These are phyloP conservation scores for Cyphellophora attinorum DNA, from an alignment of 2,329 filamentous ascomycete species.

Conservation along the genomic window DNA sequence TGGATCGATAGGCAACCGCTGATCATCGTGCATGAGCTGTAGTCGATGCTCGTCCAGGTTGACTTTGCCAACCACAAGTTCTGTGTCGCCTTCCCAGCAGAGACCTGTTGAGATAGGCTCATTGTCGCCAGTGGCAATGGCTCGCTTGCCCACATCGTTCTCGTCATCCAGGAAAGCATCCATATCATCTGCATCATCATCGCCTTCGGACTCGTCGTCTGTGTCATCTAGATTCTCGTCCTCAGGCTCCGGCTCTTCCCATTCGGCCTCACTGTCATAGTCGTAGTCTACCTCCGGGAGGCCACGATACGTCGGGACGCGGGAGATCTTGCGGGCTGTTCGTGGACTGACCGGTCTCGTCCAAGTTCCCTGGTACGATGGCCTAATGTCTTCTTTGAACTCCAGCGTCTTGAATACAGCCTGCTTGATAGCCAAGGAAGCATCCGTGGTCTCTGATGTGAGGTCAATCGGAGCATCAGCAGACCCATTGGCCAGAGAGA, in stretches of 20 bases:
- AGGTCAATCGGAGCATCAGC: constrained; percentile 27
- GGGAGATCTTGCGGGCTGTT: constrained; percentile 36
- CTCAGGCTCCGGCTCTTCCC: constrained; percentile 63
- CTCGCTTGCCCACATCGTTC: constrained; percentile 56
- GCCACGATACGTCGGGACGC: constrained; percentile 43
- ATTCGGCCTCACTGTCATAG: constrained; percentile 57
- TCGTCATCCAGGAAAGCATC: constrained; percentile 84
- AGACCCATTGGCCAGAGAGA: constrained; percentile 45
- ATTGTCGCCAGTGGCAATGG: constrained; percentile 55
- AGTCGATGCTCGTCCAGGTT: constrained; percentile 57
- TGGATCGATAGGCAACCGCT: constrained; percentile 59
- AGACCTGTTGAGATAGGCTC: constrained; percentile 71
- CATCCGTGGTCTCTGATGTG: constrained; percentile 23
- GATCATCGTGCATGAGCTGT: constrained; percentile 38
- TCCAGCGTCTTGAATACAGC: constrained; percentile 49
- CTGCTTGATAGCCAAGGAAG: constrained; percentile 4
- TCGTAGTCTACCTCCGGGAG: constrained; percentile 52
- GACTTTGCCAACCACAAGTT: constrained; percentile 35
- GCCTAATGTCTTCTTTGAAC: constrained; percentile 53
- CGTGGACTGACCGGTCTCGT: constrained; percentile 36
- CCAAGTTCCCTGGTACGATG: constrained; percentile 55
- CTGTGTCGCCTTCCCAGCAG: constrained; percentile 61
- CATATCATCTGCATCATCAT: constrained; percentile 72
- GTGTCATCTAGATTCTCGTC: constrained; percentile 59
- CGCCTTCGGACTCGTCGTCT: constrained; percentile 51